Evolutionary conservation across 2,329 filamentous ascomycete species (phyloP).

Genomic region (Nigrospora sphaerica): DNA sequence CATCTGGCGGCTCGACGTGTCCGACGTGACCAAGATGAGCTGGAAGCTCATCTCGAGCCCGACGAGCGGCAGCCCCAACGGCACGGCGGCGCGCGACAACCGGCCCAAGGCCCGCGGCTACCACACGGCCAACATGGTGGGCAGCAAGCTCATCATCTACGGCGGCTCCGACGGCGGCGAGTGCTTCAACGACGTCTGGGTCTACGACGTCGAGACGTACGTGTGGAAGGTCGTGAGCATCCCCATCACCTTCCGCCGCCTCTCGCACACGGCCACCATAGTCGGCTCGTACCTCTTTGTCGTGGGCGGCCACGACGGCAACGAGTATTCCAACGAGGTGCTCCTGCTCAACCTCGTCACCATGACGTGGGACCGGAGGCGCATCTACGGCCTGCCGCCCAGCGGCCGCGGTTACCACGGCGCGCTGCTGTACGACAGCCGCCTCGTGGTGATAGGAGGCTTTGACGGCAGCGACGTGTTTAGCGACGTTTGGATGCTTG

Average conservation of each 20-base stretch:
- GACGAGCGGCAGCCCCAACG: constrained; percentile 12
- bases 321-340: constrained; percentile 63
- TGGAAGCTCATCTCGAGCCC: constrained; percentile 56
- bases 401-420: constrained; percentile 61
- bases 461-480: constrained; percentile 64
- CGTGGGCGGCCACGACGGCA: constrained; percentile 62
- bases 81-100: constrained; percentile 9
- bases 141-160: constrained; percentile 64
- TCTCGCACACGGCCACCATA: constrained; percentile 63
- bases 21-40: constrained; percentile 59
- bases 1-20: constrained; percentile 65
- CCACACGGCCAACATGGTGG: constrained; percentile 68
- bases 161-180: constrained; percentile 64
- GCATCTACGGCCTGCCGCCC: constrained; percentile 56
- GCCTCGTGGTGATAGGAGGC: constrained; percentile 57
- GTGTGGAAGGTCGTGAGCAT: constrained; percentile 54
- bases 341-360: constrained; percentile 63
- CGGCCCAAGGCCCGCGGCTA: constrained; percentile 60
- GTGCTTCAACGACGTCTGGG: constrained; percentile 68
- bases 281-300: constrained; percentile 66
- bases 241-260: constrained; percentile 52
- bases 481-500: constrained; percentile 59
- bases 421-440: constrained; percentile 57
- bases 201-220: constrained; percentile 60
- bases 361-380: constrained; percentile 66